Base-by-base conservation (phyloP, 768 basidiomycete genomes). In the Sarcodon sp. region DNA sequence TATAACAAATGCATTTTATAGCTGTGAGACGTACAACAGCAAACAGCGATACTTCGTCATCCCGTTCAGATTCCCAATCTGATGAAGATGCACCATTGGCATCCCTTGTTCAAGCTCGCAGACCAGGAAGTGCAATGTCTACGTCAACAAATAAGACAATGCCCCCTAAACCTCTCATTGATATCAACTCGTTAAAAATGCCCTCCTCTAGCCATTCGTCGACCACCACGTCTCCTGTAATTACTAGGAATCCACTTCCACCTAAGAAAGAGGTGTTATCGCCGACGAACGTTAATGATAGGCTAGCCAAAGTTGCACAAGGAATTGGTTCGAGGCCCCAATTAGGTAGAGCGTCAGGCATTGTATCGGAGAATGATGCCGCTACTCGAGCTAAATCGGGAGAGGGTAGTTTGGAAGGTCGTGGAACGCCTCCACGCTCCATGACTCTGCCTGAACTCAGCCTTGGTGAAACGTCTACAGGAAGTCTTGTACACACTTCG, bases 11-110 rank as follows among this genome's bases (percentile, higher is more conserved):
- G 21, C 21, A 27, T 27, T 27, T 27, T 27, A 27, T 27, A 27
- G 41, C 51, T 6, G 13, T 27, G 27, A 13, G 2, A 27, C 15
- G 39, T 9, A 7, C 39, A 16, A 27, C 27, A 8, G 27, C 15
- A 13, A 27, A 41, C 13, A 41, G 13, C 39, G 39, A 41, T 27
- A 13, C 39, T 18, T 59, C 62, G 15, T 59, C 61, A 9, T 61
- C 61, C 7, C 59, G 70, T 49, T 48, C 49, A n/a, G 68, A 68
- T 33, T 74, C 71, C 21, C 77, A 76, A 46, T 69, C 69, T n/a
- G 66, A 60, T 1, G 74, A 83, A 50, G 69, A 80, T 53, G 73
- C 77, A 1, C 86, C 85, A 10, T 69, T 89, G 34, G 79, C 81
- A 0, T 69, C 66, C 1, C 67, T 86, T 34, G 64, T 83, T 6